These are phyloP conservation scores for Stephania japonica DNA, from an alignment of 164 flowering plant genomes.

Conservation along the genomic window DNA sequence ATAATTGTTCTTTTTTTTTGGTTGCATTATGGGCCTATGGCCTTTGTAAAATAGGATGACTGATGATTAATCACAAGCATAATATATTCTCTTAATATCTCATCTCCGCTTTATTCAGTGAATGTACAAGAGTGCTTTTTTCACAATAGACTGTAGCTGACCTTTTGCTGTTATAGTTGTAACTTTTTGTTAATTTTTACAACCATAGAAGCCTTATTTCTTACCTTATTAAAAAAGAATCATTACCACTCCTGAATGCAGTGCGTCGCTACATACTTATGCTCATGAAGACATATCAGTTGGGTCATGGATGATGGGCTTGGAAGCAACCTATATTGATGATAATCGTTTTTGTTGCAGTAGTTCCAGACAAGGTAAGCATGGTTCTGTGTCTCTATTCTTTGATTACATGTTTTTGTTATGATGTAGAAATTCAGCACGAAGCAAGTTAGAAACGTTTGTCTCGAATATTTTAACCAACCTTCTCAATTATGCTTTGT, in stretches of 20 bases:
- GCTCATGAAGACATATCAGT: slow-evolving; percentile 88
- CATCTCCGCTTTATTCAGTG: neutral
- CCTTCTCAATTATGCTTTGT: neutral
- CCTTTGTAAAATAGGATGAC: neutral
- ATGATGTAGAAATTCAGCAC: too few species aligned
- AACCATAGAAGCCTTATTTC: too few species aligned
- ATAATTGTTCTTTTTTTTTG: neutral
- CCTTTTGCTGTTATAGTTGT: too few species aligned
- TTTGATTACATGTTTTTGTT: neutral
- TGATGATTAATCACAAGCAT: neutral
- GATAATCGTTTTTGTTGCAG: slow-evolving; percentile 84
- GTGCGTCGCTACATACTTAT: slow-evolving; percentile 80
- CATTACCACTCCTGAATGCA: slow-evolving; percentile 27
- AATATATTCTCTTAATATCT: neutral
- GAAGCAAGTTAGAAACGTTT: neutral
- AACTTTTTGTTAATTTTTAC: too few species aligned
- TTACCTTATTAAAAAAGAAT: too few species aligned
- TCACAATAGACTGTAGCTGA: too few species aligned
- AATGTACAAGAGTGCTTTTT: too few species aligned
- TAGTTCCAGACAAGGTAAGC: slow-evolving; percentile 62
- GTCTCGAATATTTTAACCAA: neutral
- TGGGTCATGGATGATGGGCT: slow-evolving; percentile 99
- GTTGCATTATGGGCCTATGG: neutral
- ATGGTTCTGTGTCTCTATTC: neutral
- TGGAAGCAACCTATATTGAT: slow-evolving; percentile 81